A percentile compares a stretch with the other conserved stretches of the same genome.
Conservation (phyloP, 441 rosid genomes). For the Gossypium davidsonii region DNA sequence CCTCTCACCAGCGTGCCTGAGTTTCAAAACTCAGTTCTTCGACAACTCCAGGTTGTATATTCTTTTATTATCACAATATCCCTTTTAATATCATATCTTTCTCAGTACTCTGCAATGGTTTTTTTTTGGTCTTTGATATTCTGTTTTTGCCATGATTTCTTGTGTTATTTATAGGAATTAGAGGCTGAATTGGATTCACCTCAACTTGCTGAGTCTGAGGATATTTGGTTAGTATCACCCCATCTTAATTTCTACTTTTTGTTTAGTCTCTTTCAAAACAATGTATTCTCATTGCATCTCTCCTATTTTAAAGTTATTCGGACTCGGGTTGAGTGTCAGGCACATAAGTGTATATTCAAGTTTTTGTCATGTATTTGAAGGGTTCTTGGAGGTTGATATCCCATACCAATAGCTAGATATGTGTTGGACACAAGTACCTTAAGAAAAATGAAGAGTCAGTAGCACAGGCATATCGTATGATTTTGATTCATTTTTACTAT, state of each 20-base stretch:
- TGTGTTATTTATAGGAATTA: conserved; percentile 27
- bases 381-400: neutral
- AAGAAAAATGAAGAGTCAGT: neutral
- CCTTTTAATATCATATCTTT: neutral
- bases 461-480: neutral
- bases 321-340: neutral
- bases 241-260: neutral
- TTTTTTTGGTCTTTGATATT: too few species aligned
- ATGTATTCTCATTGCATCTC: neutral
- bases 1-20: conserved; percentile 41
- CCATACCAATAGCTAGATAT: neutral
- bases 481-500: neutral
- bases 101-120: neutral
- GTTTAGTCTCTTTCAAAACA: neutral
- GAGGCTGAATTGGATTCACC: conserved; percentile 31
- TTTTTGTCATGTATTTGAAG: neutral
- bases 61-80: neutral
- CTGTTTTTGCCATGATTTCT: neutral
- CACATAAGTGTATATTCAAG: neutral
- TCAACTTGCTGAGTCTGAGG: conserved; percentile 19
- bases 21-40: conserved; percentile 34
- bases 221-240: conserved; percentile 33
- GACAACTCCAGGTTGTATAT: conserved; percentile 32
- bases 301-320: neutral
- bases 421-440: too few species aligned